A percentile compares a stretch with the other conserved stretches of the same genome.
Conservation (phyloP, 345 rosid genomes). For the Dimocarpus longan region DNA sequence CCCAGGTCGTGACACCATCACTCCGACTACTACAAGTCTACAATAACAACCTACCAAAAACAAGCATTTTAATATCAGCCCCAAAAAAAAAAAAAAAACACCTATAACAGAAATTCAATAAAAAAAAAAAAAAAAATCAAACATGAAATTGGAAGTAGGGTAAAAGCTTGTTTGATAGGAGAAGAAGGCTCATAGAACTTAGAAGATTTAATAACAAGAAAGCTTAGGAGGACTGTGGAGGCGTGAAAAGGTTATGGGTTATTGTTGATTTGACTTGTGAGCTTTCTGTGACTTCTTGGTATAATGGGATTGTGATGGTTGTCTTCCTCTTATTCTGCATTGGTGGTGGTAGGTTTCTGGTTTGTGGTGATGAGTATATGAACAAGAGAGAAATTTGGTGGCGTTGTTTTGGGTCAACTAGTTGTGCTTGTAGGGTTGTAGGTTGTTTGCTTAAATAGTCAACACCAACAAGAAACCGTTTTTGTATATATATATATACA, state of each 20-base stretch:
- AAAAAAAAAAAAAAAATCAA: too few relatives aligned
- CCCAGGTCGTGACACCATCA: too few relatives aligned
- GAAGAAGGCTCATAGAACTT: slow-evolving; percentile 72
- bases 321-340: slow-evolving; percentile 42
- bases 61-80: not conserved
- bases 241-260: slow-evolving; percentile 64
- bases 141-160: slow-evolving; percentile 44
- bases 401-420: too few relatives aligned
- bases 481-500: too few relatives aligned
- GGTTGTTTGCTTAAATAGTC: too few relatives aligned
- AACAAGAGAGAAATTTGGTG: too few relatives aligned
- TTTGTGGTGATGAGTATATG: too few relatives aligned
- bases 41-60: slow-evolving; percentile 17
- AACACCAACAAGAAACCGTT: too few relatives aligned
- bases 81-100: not conserved
- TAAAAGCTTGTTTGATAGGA: slow-evolving; percentile 17
- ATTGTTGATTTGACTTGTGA: slow-evolving; percentile 53
- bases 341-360: slow-evolving; percentile 11
- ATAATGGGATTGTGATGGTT: slow-evolving; percentile 74
- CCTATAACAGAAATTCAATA: too few relatives aligned
- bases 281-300: slow-evolving; percentile 69
- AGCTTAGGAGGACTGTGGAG: slow-evolving; percentile 77
- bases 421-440: too few relatives aligned
- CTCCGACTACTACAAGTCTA: slow-evolving; percentile 35
- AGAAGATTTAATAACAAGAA: slow-evolving; percentile 72